These are phyloP conservation scores for Acacia concinna DNA, from an alignment of 331 rosid species.

Conservation along the genomic window DNA sequence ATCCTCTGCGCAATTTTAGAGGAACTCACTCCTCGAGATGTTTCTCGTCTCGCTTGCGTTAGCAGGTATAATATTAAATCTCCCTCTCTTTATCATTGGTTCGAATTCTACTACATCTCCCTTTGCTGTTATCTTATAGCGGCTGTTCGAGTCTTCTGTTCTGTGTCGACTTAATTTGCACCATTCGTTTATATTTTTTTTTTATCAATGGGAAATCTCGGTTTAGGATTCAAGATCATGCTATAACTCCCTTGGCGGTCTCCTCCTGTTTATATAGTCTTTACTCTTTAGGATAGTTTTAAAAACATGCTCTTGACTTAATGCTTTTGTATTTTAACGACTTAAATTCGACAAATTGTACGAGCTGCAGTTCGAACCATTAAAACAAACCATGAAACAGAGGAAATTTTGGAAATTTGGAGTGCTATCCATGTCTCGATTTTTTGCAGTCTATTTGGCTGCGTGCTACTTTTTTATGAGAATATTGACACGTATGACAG, in stretches of 20 bases:
- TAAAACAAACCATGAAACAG: not conserved
- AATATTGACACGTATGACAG: not conserved
- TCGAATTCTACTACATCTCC: slow-evolving; percentile 1
- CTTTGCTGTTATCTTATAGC: not conserved
- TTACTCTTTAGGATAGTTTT: not conserved
- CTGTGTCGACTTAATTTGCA: not conserved
- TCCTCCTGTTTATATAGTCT: not conserved
- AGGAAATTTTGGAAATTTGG: not conserved
- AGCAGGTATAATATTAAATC: slow-evolving; percentile 59
- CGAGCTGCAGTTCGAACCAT: not conserved
- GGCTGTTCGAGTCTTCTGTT: not conserved
- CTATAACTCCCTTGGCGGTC: not conserved
- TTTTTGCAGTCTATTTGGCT: not conserved
- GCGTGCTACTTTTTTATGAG: not conserved
- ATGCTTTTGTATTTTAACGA: not conserved
- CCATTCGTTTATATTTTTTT: not conserved
- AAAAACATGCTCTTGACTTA: not conserved
- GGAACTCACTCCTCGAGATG: slow-evolving; percentile 65
- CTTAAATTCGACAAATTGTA: not conserved
- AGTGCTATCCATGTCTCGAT: not conserved
- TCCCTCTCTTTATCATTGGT: not conserved
- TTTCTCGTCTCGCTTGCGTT: slow-evolving; percentile 79
- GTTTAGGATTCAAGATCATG: not conserved
- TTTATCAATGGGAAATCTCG: not conserved
- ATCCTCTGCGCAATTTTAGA: slow-evolving; percentile 70